Conservation (phyloP, 768 basidiomycete genomes). For the Leccinellum rugosiceps region DNA sequence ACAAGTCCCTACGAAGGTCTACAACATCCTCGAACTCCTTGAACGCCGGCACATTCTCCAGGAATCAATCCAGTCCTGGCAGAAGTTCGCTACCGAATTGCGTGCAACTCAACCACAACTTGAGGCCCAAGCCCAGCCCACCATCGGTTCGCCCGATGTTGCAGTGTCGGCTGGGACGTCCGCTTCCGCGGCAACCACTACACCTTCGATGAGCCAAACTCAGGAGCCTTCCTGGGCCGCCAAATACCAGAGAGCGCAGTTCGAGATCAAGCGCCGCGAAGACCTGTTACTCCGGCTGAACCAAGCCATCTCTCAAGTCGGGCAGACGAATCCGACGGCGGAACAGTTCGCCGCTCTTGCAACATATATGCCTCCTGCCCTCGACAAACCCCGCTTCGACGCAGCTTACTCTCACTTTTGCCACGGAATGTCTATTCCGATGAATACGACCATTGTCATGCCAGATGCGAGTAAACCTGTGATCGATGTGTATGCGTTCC, state of each 20-base stretch:
- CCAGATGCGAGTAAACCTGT: conserved; percentile 24
- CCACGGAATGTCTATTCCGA: conserved; percentile 22
- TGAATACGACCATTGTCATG: conserved; percentile 30
- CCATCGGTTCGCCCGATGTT: not conserved
- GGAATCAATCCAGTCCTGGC: conserved; percentile 27
- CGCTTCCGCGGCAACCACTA: not conserved
- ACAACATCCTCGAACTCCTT: conserved; percentile 26
- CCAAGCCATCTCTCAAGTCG: conserved; percentile 25
- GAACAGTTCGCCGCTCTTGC: conserved; percentile 27
- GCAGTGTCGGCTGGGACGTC: not conserved
- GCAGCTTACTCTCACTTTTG: conserved; percentile 29
- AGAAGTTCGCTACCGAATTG: conserved; percentile 18
- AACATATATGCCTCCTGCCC: conserved; percentile 27
- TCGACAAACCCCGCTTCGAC: conserved; percentile 29
- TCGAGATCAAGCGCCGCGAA: conserved; percentile 32
- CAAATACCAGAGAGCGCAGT: conserved; percentile 24
- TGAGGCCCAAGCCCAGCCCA: conserved; percentile 3
- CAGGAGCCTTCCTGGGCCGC: conserved; percentile 20
- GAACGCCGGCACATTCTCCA: conserved; percentile 24
- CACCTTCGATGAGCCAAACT: conserved; percentile 1
- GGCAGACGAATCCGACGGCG: conserved; percentile 11
- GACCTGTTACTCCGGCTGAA: conserved; percentile 27
- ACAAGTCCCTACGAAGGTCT: conserved; percentile 19
- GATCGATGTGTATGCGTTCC: conserved; percentile 29
- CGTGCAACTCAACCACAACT: conserved; percentile 13